A percentile compares a stretch with the other conserved stretches of the same genome.
phyloP scores from a whole-genome alignment of 2,329 filamentous ascomycete genomes.

The Reticulascus tulasneorum region DNA sequence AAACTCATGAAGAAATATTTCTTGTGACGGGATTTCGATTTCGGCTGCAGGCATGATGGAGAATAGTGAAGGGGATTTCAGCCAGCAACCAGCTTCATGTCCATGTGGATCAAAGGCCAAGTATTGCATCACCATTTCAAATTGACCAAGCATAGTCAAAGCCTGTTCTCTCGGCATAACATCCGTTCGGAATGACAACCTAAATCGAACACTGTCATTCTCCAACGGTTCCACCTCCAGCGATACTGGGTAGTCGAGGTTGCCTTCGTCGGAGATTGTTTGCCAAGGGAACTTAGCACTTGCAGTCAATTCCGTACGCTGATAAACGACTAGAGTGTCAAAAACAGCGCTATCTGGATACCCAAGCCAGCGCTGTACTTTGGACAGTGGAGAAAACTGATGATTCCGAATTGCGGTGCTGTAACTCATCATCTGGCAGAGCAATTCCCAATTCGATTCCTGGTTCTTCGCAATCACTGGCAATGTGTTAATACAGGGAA shows the following conservation, averaged over 20 bases:
- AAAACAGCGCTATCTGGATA: slow-evolving; percentile 65
- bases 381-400: slow-evolving; percentile 67
- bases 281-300: slow-evolving; percentile 46
- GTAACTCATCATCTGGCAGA: slow-evolving; percentile 60
- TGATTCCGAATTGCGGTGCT: slow-evolving; percentile 63
- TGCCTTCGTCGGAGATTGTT: slow-evolving; percentile 60
- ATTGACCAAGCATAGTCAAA: slow-evolving; percentile 62
- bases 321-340: slow-evolving; percentile 82
- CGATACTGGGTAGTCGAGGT: slow-evolving; percentile 74
- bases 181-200: slow-evolving; percentile 62
- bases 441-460: slow-evolving; percentile 50
- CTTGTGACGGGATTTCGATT: slow-evolving; percentile 51
- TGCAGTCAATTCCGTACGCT: slow-evolving; percentile 46
- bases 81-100: slow-evolving; percentile 33
- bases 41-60: slow-evolving; percentile 63
- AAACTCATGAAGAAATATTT: slow-evolving; percentile 69
- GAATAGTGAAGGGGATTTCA: slow-evolving; percentile 38
- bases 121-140: slow-evolving; percentile 62
- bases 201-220: slow-evolving; percentile 50
- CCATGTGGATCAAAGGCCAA: slow-evolving; percentile 48
- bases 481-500: slow-evolving; percentile 80
- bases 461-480: slow-evolving; percentile 62
- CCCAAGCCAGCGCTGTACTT: slow-evolving; percentile 70
- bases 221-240: slow-evolving; percentile 66
- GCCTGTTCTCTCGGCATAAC: slow-evolving; percentile 68